These are phyloP conservation scores for Tagetes patula DNA, from an alignment of 129 eudicot species.

Conservation along the genomic window DNA sequence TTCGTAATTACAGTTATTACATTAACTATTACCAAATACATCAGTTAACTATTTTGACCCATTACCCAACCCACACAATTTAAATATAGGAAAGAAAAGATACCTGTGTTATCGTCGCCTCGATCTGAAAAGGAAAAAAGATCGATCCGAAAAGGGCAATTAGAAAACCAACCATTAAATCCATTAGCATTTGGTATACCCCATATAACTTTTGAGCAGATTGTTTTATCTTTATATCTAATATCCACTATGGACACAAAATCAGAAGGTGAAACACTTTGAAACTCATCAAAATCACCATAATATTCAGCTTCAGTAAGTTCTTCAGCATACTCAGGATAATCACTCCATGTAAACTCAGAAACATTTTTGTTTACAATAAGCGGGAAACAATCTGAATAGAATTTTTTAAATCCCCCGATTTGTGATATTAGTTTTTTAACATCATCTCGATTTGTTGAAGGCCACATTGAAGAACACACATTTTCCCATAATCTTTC, in stretches of 20 bases:
- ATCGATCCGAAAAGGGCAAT: slow-evolving; percentile 83
- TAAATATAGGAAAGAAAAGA: background rate
- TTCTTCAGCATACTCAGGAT: slow-evolving; percentile 72
- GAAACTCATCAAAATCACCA: slow-evolving; percentile 72
- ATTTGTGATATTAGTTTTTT: slow-evolving; percentile 49
- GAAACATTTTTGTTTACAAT: slow-evolving; percentile 83
- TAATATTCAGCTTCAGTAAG: slow-evolving; percentile 86
- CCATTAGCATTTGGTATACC: slow-evolving; percentile 77
- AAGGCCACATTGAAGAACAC: slow-evolving; percentile 85
- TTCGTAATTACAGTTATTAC: background rate
- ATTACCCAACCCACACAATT: background rate
- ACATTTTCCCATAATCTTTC: slow-evolving; percentile 89
- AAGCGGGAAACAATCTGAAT: slow-evolving; percentile 94
- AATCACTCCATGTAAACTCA: slow-evolving; percentile 46
- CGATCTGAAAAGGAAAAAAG: slow-evolving; percentile 45
- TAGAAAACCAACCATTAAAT: slow-evolving; percentile 75
- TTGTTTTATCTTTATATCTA: slow-evolving; percentile 55
- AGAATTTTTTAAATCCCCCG: slow-evolving; percentile 88
- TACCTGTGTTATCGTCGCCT: slow-evolving; percentile 43
- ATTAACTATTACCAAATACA: background rate
- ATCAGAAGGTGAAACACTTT: slow-evolving; percentile 68
- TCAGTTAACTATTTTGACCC: background rate
- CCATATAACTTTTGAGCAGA: slow-evolving; percentile 81
- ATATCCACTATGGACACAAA: slow-evolving; percentile 79
- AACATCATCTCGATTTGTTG: slow-evolving; percentile 74